Base-by-base conservation (phyloP, 2,329 filamentous ascomycete species). In the Aspergillus costaricaensis region DNA sequence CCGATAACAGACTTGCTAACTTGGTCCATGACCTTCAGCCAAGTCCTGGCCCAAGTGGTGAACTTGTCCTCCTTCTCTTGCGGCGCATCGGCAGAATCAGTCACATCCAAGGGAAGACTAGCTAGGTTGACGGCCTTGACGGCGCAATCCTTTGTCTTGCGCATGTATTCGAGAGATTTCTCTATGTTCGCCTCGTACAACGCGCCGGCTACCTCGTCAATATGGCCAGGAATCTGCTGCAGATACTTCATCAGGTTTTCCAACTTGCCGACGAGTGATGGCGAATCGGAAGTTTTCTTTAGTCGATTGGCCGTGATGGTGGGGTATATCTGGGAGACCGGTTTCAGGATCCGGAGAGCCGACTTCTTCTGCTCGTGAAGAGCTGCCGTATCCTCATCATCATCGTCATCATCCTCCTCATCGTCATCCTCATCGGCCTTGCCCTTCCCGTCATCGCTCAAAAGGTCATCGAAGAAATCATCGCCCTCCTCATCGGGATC, bases 91-190 rank as follows among this genome's bases (percentile, higher is more conserved):
- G 84, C 80, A 1, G 79, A 75, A 0, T 80, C 80, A 47, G 89
- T 84, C 17, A 90, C 76, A 12, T 88, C 85, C 78, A 96, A 96
- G 61, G 96, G 91, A 0, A 86, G 82, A 55, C 80, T 83, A 0
- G 90, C 89, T 8, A 93, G 74, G 38, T 92, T 88, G 41, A 91
- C 89, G 19, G 91, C 88, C 15, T 81, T 80, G 52, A 90, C 83
- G 0, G 91, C 88, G 17, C 67, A 70, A 12, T 67, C 66, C 39
- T 72, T 74, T 5, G 72, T 69, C 57, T 72, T 67, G 39, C 65
- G 63, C 44, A 79, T 60, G 53, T 75, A 76, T 27, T 65, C 65
- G 23, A 65, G 65, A 14, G 72, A 75, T 49, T 71, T 74, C 4
- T 74, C 68, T 19, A 72, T 63, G 58, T 80, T 71, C 19, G 70